Percentiles rank a stretch among this genome's conserved stretches.
These are phyloP conservation scores for Moesziomyces parantarcticus DNA, from an alignment of 1,284 basidiomycete genomes.

Conservation along the genomic window DNA sequence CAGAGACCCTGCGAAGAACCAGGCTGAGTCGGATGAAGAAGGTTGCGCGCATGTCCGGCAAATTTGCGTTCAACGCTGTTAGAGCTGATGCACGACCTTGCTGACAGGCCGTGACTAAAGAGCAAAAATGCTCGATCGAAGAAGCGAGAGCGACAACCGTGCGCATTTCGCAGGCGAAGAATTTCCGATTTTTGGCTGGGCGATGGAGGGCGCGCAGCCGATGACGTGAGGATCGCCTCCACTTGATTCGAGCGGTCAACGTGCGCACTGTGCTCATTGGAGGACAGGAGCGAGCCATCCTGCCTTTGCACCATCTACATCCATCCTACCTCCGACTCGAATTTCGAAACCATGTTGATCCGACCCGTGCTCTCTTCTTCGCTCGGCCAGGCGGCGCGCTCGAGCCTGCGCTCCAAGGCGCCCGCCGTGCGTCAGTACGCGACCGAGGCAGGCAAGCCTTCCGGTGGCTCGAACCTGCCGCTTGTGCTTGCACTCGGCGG, in stretches of 20 bases:
- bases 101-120: not conserved
- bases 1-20: not conserved
- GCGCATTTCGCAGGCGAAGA: not conserved
- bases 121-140: not conserved
- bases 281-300: not conserved
- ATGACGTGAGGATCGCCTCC: conserved; percentile 28
- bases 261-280: not conserved
- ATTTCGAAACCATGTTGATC: conserved; percentile 30
- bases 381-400: conserved; percentile 46
- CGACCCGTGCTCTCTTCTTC: conserved; percentile 48
- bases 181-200: not conserved
- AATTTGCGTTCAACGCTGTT: not conserved
- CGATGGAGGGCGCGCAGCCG: not conserved
- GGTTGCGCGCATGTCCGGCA: not conserved
- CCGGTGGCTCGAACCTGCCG: conserved; percentile 54
- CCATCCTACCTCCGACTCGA: not conserved
- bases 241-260: conserved; percentile 1
- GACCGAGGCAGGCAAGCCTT: conserved; percentile 47
- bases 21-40: not conserved
- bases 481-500: conserved; percentile 62
- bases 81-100: not conserved
- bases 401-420: conserved; percentile 43
- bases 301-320: not conserved
- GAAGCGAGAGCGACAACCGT: not conserved
- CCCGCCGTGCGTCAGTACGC: conserved; percentile 42